A percentile compares a stretch with the other conserved stretches of the same genome.
Evolutionary conservation across 140 eudicot genomes (phyloP).

Genomic region (Oenanthe javanica): DNA sequence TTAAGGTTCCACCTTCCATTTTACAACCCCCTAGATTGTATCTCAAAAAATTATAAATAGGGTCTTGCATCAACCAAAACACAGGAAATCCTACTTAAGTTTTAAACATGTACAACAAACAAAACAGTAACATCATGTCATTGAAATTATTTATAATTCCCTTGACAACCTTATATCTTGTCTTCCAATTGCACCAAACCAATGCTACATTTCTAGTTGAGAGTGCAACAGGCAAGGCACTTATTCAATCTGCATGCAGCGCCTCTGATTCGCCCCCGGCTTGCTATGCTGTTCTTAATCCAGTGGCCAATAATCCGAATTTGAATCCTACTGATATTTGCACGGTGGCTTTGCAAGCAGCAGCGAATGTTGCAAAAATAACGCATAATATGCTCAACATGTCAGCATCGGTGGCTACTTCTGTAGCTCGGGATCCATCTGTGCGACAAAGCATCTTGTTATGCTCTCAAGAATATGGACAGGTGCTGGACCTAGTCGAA

Average conservation of each 20-base stretch:
- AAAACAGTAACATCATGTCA: not conserved
- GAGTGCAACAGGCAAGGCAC: not conserved
- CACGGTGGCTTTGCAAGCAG: not conserved
- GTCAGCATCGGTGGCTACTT: not conserved
- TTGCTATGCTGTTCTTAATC: not conserved
- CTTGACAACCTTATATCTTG: not conserved
- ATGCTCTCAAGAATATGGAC: not conserved
- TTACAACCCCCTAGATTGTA: not conserved
- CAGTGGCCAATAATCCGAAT: not conserved
- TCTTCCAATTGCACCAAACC: not conserved
- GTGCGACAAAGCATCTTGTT: not conserved
- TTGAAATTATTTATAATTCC: not conserved
- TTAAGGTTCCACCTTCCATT: not conserved
- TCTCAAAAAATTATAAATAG: not conserved
- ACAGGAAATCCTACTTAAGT: not conserved
- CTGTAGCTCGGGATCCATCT: not conserved
- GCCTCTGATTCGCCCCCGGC: not conserved
- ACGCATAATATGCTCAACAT: not conserved
- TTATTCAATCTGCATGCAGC: conserved; percentile 2
- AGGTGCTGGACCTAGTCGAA: not conserved
- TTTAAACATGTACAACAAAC: not conserved
- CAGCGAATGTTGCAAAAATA: not conserved
- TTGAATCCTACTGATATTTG: conserved; percentile 1
- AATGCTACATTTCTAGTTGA: not conserved
- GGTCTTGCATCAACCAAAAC: not conserved